phyloP scores from a whole-genome alignment of 164 flowering plant genomes.

The Kalanchoe fedtschenkoi region DNA sequence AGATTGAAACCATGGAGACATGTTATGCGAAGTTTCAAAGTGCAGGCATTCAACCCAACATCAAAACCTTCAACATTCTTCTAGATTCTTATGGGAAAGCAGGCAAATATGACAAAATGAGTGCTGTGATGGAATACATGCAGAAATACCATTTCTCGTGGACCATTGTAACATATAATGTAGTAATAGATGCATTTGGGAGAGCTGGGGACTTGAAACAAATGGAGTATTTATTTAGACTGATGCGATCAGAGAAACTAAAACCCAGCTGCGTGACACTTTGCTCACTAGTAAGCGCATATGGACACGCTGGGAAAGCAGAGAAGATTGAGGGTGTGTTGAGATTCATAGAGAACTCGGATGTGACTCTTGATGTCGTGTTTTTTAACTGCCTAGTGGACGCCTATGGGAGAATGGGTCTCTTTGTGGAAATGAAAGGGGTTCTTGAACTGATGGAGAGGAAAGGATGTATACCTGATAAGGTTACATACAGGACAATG shows the following conservation, averaged over 20 bases:
- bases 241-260: slow-evolving; percentile 81
- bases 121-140: slow-evolving; percentile 95
- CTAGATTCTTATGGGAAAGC: slow-evolving; percentile 88
- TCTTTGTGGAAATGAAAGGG: slow-evolving; percentile 78
- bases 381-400: slow-evolving; percentile 87
- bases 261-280: slow-evolving; percentile 87
- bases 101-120: slow-evolving; percentile 63
- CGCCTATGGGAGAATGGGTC: slow-evolving; percentile 76
- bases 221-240: slow-evolving; percentile 87
- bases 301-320: slow-evolving; percentile 53
- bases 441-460: slow-evolving; percentile 71
- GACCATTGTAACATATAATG: slow-evolving; percentile 87
- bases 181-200: slow-evolving; percentile 91
- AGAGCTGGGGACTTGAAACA: slow-evolving; percentile 88
- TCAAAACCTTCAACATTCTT: slow-evolving; percentile 88
- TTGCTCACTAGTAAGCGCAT: slow-evolving; percentile 79
- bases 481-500: slow-evolving; percentile 81
- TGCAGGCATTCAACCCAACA: slow-evolving; percentile 72
- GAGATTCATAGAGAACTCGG: slow-evolving; percentile 68
- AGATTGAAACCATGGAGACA: slow-evolving; percentile 87
- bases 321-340: slow-evolving; percentile 62
- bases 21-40: slow-evolving; percentile 89
- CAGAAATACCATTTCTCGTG: slow-evolving; percentile 83
- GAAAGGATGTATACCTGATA: slow-evolving; percentile 71
- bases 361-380: slow-evolving; percentile 56